Evolutionary conservation across 176 grass and related monocot genomes (phyloP).

Genomic region (Eragrostis nindensis): DNA sequence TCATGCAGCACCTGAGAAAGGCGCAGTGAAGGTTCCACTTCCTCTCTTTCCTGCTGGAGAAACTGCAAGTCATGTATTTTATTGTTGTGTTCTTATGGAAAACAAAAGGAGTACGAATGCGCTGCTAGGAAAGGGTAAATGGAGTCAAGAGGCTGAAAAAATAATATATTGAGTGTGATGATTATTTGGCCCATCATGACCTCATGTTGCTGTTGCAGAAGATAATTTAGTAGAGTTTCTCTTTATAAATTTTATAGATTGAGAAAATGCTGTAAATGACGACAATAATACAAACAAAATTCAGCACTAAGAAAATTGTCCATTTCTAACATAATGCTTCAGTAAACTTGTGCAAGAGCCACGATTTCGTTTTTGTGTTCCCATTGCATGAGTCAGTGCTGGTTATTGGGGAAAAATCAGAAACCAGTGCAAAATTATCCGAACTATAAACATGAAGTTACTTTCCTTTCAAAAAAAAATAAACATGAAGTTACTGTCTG

Average conservation of each 20-base stretch:
- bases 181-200: neutral
- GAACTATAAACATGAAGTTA: neutral
- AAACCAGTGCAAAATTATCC: neutral
- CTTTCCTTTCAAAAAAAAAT: too few species aligned
- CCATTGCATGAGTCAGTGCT: too few species aligned
- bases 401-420: neutral
- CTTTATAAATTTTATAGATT: neutral
- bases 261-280: neutral
- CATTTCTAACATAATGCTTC: slow-evolving; percentile 1
- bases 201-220: neutral
- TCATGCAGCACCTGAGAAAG: slow-evolving; percentile 65
- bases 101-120: slow-evolving; percentile 17
- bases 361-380: neutral
- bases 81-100: neutral
- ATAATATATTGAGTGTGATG: neutral
- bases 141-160: neutral
- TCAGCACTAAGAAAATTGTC: neutral
- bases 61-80: slow-evolving; percentile 8
- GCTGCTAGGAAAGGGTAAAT: neutral
- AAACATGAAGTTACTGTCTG: too few species aligned
- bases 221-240: neutral
- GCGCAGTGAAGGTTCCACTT: slow-evolving; percentile 39
- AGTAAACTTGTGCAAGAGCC: neutral
- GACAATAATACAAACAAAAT: neutral
- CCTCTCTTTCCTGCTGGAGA: slow-evolving; percentile 43